Evolutionary conservation across 1,284 basidiomycete genomes (phyloP).

Genomic region (Fomitopsis pinicola): DNA sequence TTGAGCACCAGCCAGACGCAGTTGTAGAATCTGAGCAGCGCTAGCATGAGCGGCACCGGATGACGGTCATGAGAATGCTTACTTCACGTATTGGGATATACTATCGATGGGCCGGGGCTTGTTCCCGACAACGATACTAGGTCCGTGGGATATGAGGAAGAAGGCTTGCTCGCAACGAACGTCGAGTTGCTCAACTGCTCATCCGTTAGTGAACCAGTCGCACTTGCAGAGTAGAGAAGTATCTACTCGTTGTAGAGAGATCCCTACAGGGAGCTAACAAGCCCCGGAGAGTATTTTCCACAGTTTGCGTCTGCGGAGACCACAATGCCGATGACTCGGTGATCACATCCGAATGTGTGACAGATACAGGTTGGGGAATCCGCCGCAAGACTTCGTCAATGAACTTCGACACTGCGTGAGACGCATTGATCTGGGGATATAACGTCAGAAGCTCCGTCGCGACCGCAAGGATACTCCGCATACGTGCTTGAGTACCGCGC

Average conservation of each 20-base stretch:
- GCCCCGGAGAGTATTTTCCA: neutral
- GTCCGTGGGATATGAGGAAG: constrained; percentile 11
- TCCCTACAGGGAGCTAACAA: neutral
- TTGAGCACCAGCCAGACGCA: constrained; percentile 89
- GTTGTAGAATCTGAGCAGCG: constrained; percentile 76
- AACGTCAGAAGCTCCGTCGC: neutral
- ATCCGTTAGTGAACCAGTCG: neutral
- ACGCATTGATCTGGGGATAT: constrained; percentile 3
- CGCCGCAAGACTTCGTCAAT: neutral
- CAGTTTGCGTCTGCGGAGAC: neutral
- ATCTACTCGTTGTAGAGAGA: constrained; percentile 11
- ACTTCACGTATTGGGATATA: constrained; percentile 56
- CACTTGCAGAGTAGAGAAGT: neutral
- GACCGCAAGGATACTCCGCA: neutral
- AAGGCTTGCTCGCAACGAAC: constrained; percentile 20
- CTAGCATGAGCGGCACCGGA: neutral
- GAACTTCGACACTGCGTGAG: neutral
- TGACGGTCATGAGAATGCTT: constrained; percentile 15
- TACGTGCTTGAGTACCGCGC: constrained; percentile 11
- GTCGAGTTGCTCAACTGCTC: constrained; percentile 20
- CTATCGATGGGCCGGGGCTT: constrained; percentile 13
- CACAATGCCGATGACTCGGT: neutral
- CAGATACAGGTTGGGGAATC: neutral
- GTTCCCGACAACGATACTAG: constrained; percentile 10
- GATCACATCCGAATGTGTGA: too few relatives aligned